Base-by-base conservation (phyloP, 164 flowering plant species). In the Liriodendron chinense region DNA sequence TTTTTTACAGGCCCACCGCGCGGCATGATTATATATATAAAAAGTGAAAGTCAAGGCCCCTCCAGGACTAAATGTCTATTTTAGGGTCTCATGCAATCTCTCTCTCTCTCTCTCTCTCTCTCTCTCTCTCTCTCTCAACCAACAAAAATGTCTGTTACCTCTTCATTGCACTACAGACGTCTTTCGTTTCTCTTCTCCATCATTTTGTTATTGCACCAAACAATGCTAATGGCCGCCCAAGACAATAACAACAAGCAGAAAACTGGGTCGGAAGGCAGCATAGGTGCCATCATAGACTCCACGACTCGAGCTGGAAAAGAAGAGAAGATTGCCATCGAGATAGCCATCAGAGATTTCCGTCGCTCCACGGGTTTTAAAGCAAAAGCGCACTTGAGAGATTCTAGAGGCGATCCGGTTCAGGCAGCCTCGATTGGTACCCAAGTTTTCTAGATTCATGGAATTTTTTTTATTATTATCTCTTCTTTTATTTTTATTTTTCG, bases 291-390 rank as follows among this genome's bases (percentile, higher is more conserved):
- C 47, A 67, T 34, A 67, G 69, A 67, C 24, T 67, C 47, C 47
- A 25, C 49, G 47, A 12, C 69, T 25, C n/a, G 69, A n/a, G 47
- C 21, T 13, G 69, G 69, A 9, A 67, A 67, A 26, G 69, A 67
- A 67, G 49, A 67, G 24, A 67, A 67, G 69, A 67, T 67, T 25
- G 69, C 20, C 24, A 67, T 67, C 16, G 47, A 67, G 14, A 67
- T 67, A 47, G 69, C 69, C 14, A 26, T 67, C 7, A 47, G 14
- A 24, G 69, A 67, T 24, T 25, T 7, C 43, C 14, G 16, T n/a
- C 25, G 28, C 47, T 14, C 48, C 47, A 67, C 69, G 9, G 47
- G 69, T 7, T 25, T 12, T 26, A 67, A 67, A 47, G 14, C 47
- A 34, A 34, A 14, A n/a, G 16, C 28, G 13, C 49, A 67, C 24